Evolutionary conservation across 2,329 filamentous ascomycete genomes (phyloP).

Genomic region (Fusarium armeniacum): DNA sequence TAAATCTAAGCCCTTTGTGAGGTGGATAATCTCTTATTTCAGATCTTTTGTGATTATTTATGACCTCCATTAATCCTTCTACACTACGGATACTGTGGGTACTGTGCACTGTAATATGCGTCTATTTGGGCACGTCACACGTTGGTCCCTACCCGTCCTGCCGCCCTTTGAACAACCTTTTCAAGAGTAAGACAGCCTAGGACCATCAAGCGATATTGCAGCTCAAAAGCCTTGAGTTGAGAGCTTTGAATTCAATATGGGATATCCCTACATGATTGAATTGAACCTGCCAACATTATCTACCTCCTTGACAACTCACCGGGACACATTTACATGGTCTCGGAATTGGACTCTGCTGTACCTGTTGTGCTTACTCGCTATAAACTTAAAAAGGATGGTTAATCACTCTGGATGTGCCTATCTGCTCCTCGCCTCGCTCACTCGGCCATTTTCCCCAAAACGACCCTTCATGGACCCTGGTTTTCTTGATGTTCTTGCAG

Average conservation of each 20-base stretch:
- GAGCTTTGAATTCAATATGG: constrained; percentile 2
- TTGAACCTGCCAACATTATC: not conserved
- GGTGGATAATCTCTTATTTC: not conserved
- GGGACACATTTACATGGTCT: not conserved
- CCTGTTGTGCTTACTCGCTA: not conserved
- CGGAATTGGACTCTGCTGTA: not conserved
- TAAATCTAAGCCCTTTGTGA: not conserved
- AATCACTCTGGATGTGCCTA: constrained; percentile 1
- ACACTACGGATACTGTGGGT: not conserved
- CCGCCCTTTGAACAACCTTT: constrained; percentile 13
- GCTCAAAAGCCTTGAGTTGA: not conserved
- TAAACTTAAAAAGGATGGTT: not conserved
- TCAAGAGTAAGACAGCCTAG: constrained; percentile 23
- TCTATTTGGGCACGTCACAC: constrained; percentile 16
- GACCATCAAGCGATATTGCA: constrained; percentile 27
- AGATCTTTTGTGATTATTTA: constrained; percentile 15
- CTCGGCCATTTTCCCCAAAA: constrained; percentile 26
- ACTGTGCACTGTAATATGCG: not conserved
- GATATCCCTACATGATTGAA: constrained; percentile 17
- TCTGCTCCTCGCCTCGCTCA: constrained; percentile 31
- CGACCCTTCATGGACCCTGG: constrained; percentile 33
- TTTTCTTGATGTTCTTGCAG: constrained; percentile 18
- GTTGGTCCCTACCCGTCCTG: constrained; percentile 14
- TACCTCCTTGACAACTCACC: not conserved
- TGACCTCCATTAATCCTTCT: not conserved